Conservation (phyloP, 352 stramenopile species). For the Pythium biforme region DNA sequence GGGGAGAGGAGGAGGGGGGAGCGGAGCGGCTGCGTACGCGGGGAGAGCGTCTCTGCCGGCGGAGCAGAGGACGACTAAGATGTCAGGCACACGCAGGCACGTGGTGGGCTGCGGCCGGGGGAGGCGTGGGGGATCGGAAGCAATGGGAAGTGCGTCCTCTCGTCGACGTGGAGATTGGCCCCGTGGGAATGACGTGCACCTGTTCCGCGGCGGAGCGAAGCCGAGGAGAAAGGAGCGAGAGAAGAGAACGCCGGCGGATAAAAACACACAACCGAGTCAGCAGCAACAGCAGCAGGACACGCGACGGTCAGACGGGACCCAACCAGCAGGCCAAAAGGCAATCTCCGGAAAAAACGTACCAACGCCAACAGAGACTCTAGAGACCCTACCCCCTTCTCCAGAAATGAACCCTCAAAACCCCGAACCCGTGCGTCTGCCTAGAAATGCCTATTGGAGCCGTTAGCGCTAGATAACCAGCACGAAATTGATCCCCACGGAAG, state of each 20-base stretch:
- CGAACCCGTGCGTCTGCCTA: conserved; percentile 4
- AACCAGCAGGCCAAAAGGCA: neutral
- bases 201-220: conserved; percentile 5
- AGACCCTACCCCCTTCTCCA: too few species aligned
- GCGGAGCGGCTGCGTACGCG: neutral
- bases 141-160: conserved; percentile 11
- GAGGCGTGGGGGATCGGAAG: neutral
- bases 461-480: conserved; percentile 19
- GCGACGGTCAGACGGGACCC: neutral
- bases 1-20: neutral
- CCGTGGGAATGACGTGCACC: conserved; percentile 25
- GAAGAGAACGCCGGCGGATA: conserved; percentile 12
- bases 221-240: conserved; percentile 7
- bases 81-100: too few species aligned
- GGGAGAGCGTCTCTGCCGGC: too few species aligned
- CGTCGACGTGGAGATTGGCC: conserved; percentile 11
- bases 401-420: neutral
- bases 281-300: conserved; percentile 10
- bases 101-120: neutral
- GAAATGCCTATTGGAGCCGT: conserved; percentile 11
- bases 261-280: conserved; percentile 24
- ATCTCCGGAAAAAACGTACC: conserved; percentile 23
- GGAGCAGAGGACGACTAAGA: neutral
- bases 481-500: neutral
- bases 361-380: conserved; percentile 2